Conservation (phyloP, 345 rosid species). For the Salix viminalis region DNA sequence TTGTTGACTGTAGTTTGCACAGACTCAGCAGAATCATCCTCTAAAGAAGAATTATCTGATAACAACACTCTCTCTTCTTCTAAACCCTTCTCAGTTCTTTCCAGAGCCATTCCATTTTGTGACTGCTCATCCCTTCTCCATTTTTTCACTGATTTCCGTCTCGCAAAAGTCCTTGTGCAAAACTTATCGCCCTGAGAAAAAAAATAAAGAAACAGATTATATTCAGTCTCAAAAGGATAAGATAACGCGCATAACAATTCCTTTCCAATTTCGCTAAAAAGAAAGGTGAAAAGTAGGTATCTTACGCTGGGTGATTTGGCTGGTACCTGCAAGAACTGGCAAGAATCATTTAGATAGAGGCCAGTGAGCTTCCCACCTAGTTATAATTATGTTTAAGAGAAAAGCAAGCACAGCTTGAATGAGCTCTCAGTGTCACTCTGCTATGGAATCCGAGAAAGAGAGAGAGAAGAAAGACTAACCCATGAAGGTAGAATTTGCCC, state of each 20-base stretch:
- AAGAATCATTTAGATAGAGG: conserved; percentile 3
- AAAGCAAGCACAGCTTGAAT: too few species aligned
- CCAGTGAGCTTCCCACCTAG: conserved; percentile 18
- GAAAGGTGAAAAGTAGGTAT: neutral
- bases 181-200: conserved; percentile 30
- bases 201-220: neutral
- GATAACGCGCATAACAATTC: neutral
- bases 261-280: neutral
- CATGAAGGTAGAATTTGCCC: conserved; percentile 17
- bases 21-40: conserved; percentile 25
- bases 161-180: conserved; percentile 27
- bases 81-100: conserved; percentile 8
- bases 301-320: conserved; percentile 29
- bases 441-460: too few species aligned
- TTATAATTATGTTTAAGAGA: too few species aligned
- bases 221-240: neutral
- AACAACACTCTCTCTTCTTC: conserved; percentile 20
- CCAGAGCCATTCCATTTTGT: conserved; percentile 16
- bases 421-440: too few species aligned
- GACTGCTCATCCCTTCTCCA: conserved; percentile 24
- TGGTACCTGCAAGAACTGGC: neutral
- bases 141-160: conserved; percentile 50
- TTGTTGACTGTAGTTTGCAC: conserved; percentile 14
- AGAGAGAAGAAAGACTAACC: conserved; percentile 20
- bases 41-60: conserved; percentile 23